A percentile compares a stretch with the other conserved stretches of the same genome.
Evolutionary conservation across 371 early-diverging fungal genomes (phyloP).

Genomic region (Haplosporangium sp.): DNA sequence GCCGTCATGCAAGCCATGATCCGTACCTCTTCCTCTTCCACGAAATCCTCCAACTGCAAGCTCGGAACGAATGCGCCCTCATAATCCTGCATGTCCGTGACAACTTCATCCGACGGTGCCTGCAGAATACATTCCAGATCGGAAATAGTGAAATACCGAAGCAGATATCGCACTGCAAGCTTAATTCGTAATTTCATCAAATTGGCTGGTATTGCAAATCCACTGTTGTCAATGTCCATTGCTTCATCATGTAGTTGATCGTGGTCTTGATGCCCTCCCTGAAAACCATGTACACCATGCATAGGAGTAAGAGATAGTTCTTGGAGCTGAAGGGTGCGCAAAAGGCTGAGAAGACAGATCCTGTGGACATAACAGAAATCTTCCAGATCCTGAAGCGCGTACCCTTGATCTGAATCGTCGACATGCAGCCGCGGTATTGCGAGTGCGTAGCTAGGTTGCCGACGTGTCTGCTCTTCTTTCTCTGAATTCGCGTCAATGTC

Average conservation of each 20-base stretch:
- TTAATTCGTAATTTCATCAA: background rate
- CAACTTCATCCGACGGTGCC: slow-evolving; percentile 1
- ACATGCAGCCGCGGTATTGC: slow-evolving; percentile 20
- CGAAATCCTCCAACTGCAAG: slow-evolving; percentile 14
- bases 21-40: background rate
- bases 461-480: background rate
- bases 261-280: background rate
- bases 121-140: slow-evolving; percentile 22
- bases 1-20: slow-evolving; percentile 5
- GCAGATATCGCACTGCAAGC: slow-evolving; percentile 19
- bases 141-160: slow-evolving; percentile 12
- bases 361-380: slow-evolving; percentile 25
- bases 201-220: no score
- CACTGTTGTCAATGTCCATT: no score
- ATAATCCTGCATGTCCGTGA: slow-evolving; percentile 50
- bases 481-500: background rate
- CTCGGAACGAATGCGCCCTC: slow-evolving; percentile 3
- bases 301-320: background rate
- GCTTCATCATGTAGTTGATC: no score
- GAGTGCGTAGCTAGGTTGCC: background rate
- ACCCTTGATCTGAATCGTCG: slow-evolving; percentile 15
- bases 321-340: slow-evolving; percentile 12
- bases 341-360: slow-evolving; percentile 29
- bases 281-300: background rate
- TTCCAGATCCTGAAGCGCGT: slow-evolving; percentile 13